A percentile compares a stretch with the other conserved stretches of the same genome.
phyloP scores from a whole-genome alignment of 345 rosid genomes.

The Cardamine occulta region DNA sequence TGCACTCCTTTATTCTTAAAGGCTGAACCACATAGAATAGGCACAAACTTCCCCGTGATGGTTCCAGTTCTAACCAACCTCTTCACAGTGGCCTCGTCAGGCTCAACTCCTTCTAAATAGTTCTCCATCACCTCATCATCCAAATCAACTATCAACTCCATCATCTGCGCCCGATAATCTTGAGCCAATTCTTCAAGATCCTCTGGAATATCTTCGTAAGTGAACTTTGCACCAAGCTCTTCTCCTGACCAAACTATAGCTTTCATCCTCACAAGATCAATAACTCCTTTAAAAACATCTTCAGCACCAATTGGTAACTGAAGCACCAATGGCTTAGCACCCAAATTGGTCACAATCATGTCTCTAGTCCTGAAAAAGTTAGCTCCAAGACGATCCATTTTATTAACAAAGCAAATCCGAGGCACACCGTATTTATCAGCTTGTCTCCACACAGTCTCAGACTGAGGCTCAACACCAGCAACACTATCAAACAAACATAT shows the following conservation, averaged over 20 bases:
- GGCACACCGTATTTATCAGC: conserved; percentile 99
- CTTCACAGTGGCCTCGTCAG: conserved; percentile 84
- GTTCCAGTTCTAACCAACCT: conserved; percentile 81
- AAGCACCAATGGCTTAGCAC: conserved; percentile 91
- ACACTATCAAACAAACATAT: conserved; percentile 97
- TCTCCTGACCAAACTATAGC: conserved; percentile 94
- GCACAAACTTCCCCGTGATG: conserved; percentile 71
- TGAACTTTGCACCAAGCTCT: conserved; percentile 95
- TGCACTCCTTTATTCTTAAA: conserved; percentile 96
- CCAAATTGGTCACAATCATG: conserved; percentile 91
- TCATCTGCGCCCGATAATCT: conserved; percentile 69
- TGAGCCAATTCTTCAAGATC: conserved; percentile 80
- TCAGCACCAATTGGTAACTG: conserved; percentile 92
- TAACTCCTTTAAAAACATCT: conserved; percentile 73
- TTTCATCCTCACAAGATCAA: conserved; percentile 90
- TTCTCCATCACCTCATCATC: conserved; percentile 94
- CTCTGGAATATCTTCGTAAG: conserved; percentile 71
- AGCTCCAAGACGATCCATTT: conserved; percentile 98
- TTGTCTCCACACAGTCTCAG: conserved; percentile 99
- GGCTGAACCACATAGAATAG: conserved; percentile 90
- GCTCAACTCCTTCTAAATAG: conserved; percentile 92
- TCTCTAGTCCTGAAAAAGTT: conserved; percentile 93
- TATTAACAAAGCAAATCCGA: conserved; percentile 91
- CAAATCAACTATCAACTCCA: conserved; percentile 73
- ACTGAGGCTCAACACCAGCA: conserved; percentile 99